These are phyloP conservation scores for Phycomyces nitens DNA, from an alignment of 192 early-diverging fungal genomes.

Conservation along the genomic window DNA sequence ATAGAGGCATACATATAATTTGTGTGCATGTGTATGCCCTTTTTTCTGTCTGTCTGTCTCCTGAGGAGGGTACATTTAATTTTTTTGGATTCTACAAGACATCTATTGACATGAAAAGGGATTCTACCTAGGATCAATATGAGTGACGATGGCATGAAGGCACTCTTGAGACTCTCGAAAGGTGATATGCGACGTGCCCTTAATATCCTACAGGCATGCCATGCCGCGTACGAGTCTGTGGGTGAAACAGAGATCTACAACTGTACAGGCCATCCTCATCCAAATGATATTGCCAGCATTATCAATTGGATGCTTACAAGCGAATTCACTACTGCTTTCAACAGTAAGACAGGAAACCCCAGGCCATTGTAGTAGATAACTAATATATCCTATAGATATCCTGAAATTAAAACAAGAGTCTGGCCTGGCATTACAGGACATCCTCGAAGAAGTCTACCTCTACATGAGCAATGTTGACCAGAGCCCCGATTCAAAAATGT, in stretches of 20 bases:
- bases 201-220: constrained; percentile 93
- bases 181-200: constrained; percentile 98
- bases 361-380: no score
- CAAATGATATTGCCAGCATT: constrained; percentile 77
- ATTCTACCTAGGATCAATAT: constrained; percentile 61
- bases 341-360: no score
- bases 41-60: no score
- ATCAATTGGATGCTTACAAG: constrained; percentile 79
- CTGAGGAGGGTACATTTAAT: no score
- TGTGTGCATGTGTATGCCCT: no score
- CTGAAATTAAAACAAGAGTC: constrained; percentile 83
- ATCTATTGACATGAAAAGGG: no score
- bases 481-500: constrained; percentile 60
- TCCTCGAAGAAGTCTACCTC: constrained; percentile 75
- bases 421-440: constrained; percentile 89
- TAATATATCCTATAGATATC: no score
- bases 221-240: constrained; percentile 77
- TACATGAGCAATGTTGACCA: constrained; percentile 70
- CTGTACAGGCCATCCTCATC: constrained; percentile 89
- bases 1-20: no score
- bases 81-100: no score
- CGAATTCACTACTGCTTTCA: constrained; percentile 77
- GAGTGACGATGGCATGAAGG: constrained; percentile 70
- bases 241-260: constrained; percentile 83
- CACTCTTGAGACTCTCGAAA: constrained; percentile 77